Base-by-base conservation (phyloP, 2,329 filamentous ascomycete genomes). In the Elsinoe batatas region DNA sequence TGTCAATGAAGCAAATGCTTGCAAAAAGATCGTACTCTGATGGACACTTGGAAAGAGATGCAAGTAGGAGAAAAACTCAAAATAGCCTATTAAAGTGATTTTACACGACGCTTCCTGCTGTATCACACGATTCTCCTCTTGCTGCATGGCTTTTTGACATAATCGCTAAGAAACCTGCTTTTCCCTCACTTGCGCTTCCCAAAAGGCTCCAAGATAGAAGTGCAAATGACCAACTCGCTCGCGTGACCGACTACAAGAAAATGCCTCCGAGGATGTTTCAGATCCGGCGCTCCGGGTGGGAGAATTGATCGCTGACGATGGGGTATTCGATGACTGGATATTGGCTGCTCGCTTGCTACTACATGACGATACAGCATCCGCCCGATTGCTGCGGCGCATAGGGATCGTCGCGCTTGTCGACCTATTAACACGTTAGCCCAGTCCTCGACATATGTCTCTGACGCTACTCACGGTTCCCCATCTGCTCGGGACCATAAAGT, bases 401-500 rank as follows among this genome's bases (percentile, higher is more conserved):
- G n/a, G 93, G 93, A 71, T 98, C 93, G 70, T 97, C 93, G 71
- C 87, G 85, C 78, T 90, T 91, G 69, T 94, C 89, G 62, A 97
- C 89, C 79, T 83, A 67, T 46, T 13, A 1, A 22, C 38, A 11
- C 30, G 47, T 61, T 50, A 58, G 59, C 17, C 11, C 46, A 54
- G 47, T 44, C 22, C 37, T 56, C 47, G 18, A 57, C 36, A 13
- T 30, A 43, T 18, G 30, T 5, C 3, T 47, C 2, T 20, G 33
- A 17, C 10, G 30, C 20, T 13, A 57, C 76, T 63, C 76, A 84
- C 81, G 59, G 85, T 82, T 64, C 91, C 91, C 93, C 93, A 98
- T 72, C 94, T 88, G 54, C 90, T 95, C 53, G 91, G 91, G 57
- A 97, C 91, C 93, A 98, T 97, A 77, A 95, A 97, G 72, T 98